These are phyloP conservation scores for Rhytidhysteron rufulum DNA, from an alignment of 2,329 filamentous ascomycete genomes.

Conservation along the genomic window DNA sequence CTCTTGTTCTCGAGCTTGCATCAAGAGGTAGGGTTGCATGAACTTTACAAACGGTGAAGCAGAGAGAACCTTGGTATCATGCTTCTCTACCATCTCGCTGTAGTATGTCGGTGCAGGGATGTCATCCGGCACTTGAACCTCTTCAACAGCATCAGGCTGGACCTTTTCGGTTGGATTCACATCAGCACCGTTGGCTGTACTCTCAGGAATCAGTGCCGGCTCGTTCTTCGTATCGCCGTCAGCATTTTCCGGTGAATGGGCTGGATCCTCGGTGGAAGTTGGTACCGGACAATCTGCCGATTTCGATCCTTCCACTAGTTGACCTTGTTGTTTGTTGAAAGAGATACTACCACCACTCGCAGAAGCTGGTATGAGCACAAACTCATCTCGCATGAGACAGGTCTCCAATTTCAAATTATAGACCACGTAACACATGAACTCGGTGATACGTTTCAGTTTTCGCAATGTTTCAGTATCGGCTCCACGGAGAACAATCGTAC, in stretches of 20 bases:
- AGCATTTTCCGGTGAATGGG: neutral
- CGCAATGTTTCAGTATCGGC: constrained; percentile 67
- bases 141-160: constrained; percentile 19
- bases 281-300: neutral
- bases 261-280: neutral
- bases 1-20: constrained; percentile 89
- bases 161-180: neutral
- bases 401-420: constrained; percentile 97
- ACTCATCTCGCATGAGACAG: constrained; percentile 88
- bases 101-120: constrained; percentile 88
- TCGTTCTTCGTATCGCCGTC: neutral
- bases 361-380: constrained; percentile 71
- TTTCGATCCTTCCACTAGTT: neutral
- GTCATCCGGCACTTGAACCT: constrained; percentile 64
- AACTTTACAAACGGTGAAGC: constrained; percentile 97
- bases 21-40: constrained; percentile 86
- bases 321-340: constrained; percentile 10
- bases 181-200: neutral
- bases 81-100: constrained; percentile 89
- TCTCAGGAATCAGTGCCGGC: neutral
- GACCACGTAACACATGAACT: constrained; percentile 98
- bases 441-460: constrained; percentile 86
- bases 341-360: constrained; percentile 41
- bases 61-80: constrained; percentile 88
- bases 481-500: constrained; percentile 88